Conservation (phyloP, 352 stramenopile genomes). For the Elongisporangium prolatum region DNA sequence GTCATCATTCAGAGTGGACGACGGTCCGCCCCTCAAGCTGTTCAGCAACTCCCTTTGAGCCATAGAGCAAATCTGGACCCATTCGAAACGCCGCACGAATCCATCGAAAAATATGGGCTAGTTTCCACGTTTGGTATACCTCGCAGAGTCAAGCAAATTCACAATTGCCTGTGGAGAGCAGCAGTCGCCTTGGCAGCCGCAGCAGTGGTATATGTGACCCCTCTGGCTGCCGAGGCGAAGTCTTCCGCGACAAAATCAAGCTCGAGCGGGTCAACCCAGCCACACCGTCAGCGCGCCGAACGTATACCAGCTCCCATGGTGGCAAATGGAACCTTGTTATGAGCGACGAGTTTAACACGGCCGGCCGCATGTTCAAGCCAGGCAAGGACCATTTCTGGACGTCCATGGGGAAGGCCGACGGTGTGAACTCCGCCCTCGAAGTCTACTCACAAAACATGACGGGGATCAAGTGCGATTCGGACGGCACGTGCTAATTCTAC, state of each 20-base stretch:
- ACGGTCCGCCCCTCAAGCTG: too few species aligned
- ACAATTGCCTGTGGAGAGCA: neutral
- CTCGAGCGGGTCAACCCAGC: constrained; percentile 52
- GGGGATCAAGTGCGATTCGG: constrained; percentile 33
- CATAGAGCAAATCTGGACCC: too few species aligned
- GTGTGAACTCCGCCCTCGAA: constrained; percentile 84
- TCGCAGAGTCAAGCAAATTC: too few species aligned
- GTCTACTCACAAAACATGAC: constrained; percentile 89
- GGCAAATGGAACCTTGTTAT: constrained; percentile 76
- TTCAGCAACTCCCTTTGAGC: too few species aligned
- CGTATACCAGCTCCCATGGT: constrained; percentile 40
- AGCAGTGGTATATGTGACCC: neutral
- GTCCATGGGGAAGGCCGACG: constrained; percentile 45
- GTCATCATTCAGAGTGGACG: too few species aligned
- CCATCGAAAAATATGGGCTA: too few species aligned
- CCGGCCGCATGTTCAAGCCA: constrained; percentile 76
- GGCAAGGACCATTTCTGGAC: constrained; percentile 90
- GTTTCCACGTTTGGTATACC: too few species aligned
- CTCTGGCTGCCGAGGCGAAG: neutral
- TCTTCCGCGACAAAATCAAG: constrained; percentile 21
- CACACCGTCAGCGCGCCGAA: constrained; percentile 30
- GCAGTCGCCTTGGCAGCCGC: neutral
- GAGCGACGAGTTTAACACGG: too few species aligned
- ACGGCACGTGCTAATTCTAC: constrained; percentile 35
- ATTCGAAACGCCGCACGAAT: too few species aligned